Percentiles rank a stretch among this genome's conserved stretches.
These are phyloP conservation scores for Excoecaria agallocha DNA, from an alignment of 345 rosid species.

Conservation along the genomic window DNA sequence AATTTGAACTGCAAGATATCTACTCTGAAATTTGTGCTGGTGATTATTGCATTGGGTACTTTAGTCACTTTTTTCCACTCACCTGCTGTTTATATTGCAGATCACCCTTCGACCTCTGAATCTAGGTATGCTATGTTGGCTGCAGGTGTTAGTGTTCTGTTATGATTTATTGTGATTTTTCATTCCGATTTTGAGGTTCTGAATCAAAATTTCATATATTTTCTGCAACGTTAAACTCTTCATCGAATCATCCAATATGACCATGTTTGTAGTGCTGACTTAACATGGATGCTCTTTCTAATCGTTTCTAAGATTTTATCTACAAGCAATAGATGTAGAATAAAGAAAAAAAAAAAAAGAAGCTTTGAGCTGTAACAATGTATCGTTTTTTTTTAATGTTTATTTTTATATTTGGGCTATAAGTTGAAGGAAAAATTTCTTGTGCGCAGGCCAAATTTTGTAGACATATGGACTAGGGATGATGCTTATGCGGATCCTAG, in stretches of 20 bases:
- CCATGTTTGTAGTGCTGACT: neutral
- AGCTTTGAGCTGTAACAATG: neutral
- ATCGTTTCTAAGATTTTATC: neutral
- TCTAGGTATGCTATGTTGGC: constrained; percentile 37
- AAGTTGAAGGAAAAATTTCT: constrained; percentile 18
- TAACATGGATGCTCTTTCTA: neutral
- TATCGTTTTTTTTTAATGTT: neutral
- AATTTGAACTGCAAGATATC: constrained; percentile 54
- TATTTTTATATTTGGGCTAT: neutral
- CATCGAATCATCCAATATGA: neutral
- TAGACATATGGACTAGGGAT: constrained; percentile 49
- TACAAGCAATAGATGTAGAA: neutral
- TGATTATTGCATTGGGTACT: constrained; percentile 52
- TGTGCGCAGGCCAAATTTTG: constrained; percentile 38
- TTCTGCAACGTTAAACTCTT: neutral
- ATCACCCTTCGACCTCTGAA: constrained; percentile 36
- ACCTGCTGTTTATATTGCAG: constrained; percentile 59
- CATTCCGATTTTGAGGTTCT: neutral
- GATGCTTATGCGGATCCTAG: constrained; percentile 44
- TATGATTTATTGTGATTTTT: neutral
- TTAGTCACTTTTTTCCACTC: constrained; percentile 57
- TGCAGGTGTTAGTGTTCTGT: neutral
- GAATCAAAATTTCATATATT: neutral
- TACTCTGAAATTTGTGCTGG: constrained; percentile 48
- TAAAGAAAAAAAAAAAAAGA: too few relatives aligned